Percentiles rank a stretch among this genome's conserved stretches.
These are phyloP conservation scores for Agarophyton chilense DNA, from an alignment of 23 red algal species.

Conservation along the genomic window DNA sequence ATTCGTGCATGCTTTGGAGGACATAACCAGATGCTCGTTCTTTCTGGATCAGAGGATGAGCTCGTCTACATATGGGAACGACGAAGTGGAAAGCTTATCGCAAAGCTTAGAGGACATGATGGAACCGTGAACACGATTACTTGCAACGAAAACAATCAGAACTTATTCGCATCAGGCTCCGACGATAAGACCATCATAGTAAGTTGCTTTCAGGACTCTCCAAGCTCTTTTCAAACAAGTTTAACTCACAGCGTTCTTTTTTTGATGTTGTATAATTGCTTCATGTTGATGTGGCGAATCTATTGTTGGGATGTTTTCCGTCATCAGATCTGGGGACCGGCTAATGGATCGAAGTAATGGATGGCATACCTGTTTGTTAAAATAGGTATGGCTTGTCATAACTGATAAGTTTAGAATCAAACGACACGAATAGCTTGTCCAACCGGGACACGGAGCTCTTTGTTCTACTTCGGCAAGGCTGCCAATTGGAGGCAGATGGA, in stretches of 20 bases:
- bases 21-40: slow-evolving; percentile 81
- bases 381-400: too few species aligned
- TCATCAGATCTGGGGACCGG: slow-evolving; percentile 35
- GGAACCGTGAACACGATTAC: slow-evolving; percentile 93
- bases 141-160: slow-evolving; percentile 76
- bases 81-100: slow-evolving; percentile 70
- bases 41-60: slow-evolving; percentile 92
- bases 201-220: neutral
- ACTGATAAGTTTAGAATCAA: too few species aligned
- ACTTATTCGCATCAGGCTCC: slow-evolving; percentile 83
- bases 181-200: slow-evolving; percentile 90
- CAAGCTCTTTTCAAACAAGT: neutral
- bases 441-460: too few species aligned
- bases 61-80: slow-evolving; percentile 93
- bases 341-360: slow-evolving; percentile 6
- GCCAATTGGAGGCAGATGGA: neutral
- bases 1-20: slow-evolving; percentile 95
- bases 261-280: neutral
- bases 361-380: too few species aligned
- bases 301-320: neutral
- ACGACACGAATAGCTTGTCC: too few species aligned
- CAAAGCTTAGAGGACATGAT: slow-evolving; percentile 74
- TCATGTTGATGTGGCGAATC: neutral
- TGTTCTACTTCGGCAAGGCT: neutral
- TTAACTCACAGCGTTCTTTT: neutral